A percentile compares a stretch with the other conserved stretches of the same genome.
Evolutionary conservation across 176 grass and related monocot species (phyloP).

Genomic region (Puccinellia tenuiflora): DNA sequence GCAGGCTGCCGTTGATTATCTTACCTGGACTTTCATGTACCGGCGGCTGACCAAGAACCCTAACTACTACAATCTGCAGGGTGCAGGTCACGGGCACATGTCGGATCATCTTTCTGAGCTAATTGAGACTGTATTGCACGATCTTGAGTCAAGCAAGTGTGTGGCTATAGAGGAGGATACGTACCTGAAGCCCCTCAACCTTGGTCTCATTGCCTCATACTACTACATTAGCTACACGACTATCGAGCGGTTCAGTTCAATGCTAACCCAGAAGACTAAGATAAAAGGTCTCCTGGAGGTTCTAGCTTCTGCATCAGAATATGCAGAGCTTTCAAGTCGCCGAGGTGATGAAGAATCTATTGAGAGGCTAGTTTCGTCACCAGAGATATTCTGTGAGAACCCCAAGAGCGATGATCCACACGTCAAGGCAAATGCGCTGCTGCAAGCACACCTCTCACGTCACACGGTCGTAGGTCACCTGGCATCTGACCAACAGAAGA

Average conservation of each 20-base stretch:
- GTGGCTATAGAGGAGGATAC: constrained; percentile 76
- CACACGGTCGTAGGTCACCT: constrained; percentile 59
- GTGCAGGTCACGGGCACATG: constrained; percentile 68
- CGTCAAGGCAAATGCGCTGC: constrained; percentile 64
- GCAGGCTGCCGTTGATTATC: constrained; percentile 87
- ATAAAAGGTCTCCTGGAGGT: constrained; percentile 78
- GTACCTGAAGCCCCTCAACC: constrained; percentile 73
- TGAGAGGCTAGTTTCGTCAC: constrained; percentile 66
- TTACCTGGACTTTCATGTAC: constrained; percentile 97
- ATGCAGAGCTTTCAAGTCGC: constrained; percentile 56
- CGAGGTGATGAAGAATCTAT: constrained; percentile 70
- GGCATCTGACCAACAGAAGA: constrained; percentile 58
- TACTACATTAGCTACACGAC: constrained; percentile 86
- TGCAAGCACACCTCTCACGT: constrained; percentile 81
- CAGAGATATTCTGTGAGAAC: constrained; percentile 73
- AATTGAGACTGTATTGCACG: constrained; percentile 50
- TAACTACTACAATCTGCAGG: constrained; percentile 87
- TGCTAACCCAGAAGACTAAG: constrained; percentile 68
- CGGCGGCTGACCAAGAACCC: constrained; percentile 73
- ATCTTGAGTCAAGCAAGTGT: constrained; percentile 70
- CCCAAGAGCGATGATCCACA: constrained; percentile 57
- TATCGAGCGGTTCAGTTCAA: constrained; percentile 71
- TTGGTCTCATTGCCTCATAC: constrained; percentile 86
- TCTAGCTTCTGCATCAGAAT: constrained; percentile 76
- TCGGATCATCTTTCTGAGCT: constrained; percentile 85